Evolutionary conservation across 2,329 filamentous ascomycete genomes (phyloP), one percentile per base, ranked within the genome.

Genomic region (Hypoxylon sp.): DNA sequence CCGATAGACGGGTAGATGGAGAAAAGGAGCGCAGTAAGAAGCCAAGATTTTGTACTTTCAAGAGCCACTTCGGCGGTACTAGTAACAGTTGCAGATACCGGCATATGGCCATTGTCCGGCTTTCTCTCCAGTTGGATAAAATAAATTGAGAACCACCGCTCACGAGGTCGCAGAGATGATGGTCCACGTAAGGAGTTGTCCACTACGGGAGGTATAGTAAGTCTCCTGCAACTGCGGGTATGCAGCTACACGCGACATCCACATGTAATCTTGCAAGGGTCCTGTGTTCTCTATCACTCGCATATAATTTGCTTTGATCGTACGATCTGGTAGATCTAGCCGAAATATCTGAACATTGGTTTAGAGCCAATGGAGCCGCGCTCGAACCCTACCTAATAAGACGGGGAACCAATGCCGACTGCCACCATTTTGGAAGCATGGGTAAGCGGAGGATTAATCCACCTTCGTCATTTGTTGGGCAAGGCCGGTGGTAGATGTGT

Each of bases 261-360:
- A 59, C 21, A 38, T 43, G 36, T 43, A 62, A 62, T 50, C 56
- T 55, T 60, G 30, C 46, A 46, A 61, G 48, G 68, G 30, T 51
- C 58, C 58, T 67, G 61, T 46, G 51, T 51, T 30, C 41, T 36
- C 36, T 60, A 64, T 60, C 65, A 68, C 65, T 65, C 50, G 67
- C 61, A 65, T 68, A 62, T 6, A 36, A 32, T 59, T 58, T 45
- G 48, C 56, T 63, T 21, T 63, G 55, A 68, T 70, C 68, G 46
- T 70, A 70, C 62, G 68, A 70, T 70, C 65, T 48, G 58, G 50
- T 52, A 64, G 68, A 70, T 68, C 65, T 70, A 63, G 65, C 67
- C 60, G 53, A 60, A 60, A 30, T 56, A 67, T 70, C 55, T 65
- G 17, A 41, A 62, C 14, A 59, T 21, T 45, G 30, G 51, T 32